Base-by-base conservation (phyloP, 2,329 filamentous ascomycete species). In the Fusarium fujikuroi region DNA sequence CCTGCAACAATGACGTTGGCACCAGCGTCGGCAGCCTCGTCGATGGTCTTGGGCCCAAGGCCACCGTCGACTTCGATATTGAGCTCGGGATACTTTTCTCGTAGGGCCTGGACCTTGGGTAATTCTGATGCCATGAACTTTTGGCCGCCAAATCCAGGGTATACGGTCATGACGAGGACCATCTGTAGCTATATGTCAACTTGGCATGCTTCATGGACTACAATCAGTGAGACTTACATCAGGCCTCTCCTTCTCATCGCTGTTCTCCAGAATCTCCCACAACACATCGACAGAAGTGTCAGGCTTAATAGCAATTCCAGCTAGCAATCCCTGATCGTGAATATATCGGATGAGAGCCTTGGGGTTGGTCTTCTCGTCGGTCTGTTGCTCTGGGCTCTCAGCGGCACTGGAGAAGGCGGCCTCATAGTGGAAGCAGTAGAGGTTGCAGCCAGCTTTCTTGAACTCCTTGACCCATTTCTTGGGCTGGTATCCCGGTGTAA, bases 351-450 rank as follows among this genome's bases (percentile, higher is more conserved):
- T 94, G 77, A 99, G 85, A 76, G 95, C 93, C 79, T 91, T 92
- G 9, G 96, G 95, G 78, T 85, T 95, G 5, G 95, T 98, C 82
- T 91, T 92, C 68, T 86, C 82, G 62, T 93, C 92, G 19, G 90
- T 90, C 60, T 85, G 88, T 63, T 87, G 89, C 76, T 92, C 90
- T 53, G 95, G 95, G 61, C 88, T 90, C 80, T 95, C 94, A 78
- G 95, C 95, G 40, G 93, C 94, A 47, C 93, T 93, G 57, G 94
- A 97, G 75, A 96, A 89, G 73, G 96, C 96, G 32, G 96, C 96
- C 85, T 99, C 96, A 84, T 98, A 98, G 87, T 99, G 96, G 87
- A 99, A 99, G 87, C 96, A 98, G 87, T 99, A 99, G n/a, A 99
- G 88, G 83, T 99, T 95, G 84, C 95, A 98, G 60, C 96, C 96